Evolutionary conservation across 345 rosid genomes (phyloP), one percentile per base, ranked within the genome.

Genomic region (Eucalyptus polyanthemos): DNA sequence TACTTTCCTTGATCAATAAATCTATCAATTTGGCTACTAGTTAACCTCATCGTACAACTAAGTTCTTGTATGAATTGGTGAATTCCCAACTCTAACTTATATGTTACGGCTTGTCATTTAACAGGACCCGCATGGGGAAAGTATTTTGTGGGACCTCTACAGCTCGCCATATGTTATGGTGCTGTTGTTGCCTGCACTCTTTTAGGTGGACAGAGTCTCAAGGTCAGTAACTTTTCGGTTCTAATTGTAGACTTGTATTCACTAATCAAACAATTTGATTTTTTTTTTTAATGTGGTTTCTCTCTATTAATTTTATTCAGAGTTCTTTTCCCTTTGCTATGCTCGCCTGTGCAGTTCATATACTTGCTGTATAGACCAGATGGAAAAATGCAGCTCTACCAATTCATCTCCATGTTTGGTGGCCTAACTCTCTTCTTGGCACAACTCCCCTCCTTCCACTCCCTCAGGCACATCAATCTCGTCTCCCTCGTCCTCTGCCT

Each of bases 361-460:
- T 93, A 93, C 91, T 89, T 93, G 91, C 88, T 95, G 11, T 90
- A 87, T 89, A 86, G 67, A 34, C 89, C 95, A n/a, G 86, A 85
- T 31, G 96, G 95, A 50, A 37, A 40, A n/a, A 94, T 94, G 94
- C 88, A 92, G 86, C 92, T 95, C 14, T 94, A 94, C 90, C 92
- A 94, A 60, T 94, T 95, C 87, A 94, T 95, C 25, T 86, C 88
- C 6, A 94, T 94, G 9, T 94, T 93, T 72, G 93, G 95, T 45
- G 80, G 62, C 12, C 81, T 88, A 6, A 91, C 91, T 3, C 88
- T 94, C 31, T 9, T 93, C 50, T 86, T 94, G 50, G 96, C 96
- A 50, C 97, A 95, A 91, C 80, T 93, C 27, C 97, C 97, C 60
- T 95, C 97, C 34, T 94, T 94, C 91, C 96, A 94, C 87, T 94